Conservation (phyloP, 352 stramenopile species). For the Globisporangium carolinianum region DNA sequence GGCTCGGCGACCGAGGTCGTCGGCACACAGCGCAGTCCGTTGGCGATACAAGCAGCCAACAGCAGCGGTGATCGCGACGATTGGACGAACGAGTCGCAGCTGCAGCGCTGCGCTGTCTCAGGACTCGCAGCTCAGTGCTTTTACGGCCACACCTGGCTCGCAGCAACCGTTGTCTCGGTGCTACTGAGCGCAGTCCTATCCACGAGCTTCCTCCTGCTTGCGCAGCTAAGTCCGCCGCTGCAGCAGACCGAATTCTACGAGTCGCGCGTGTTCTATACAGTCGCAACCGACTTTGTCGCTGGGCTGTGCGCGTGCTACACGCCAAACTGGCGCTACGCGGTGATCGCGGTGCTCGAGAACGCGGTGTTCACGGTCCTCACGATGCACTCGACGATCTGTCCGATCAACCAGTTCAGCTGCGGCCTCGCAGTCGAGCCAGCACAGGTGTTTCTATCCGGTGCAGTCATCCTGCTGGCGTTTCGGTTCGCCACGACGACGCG, state of each 20-base stretch:
- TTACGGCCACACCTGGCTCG: slow-evolving; percentile 34
- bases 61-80: not conserved
- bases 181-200: slow-evolving; percentile 21
- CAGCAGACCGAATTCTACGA: slow-evolving; percentile 47
- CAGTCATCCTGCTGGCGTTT: slow-evolving; percentile 53
- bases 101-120: slow-evolving; percentile 26
- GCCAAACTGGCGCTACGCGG: slow-evolving; percentile 61
- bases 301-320: slow-evolving; percentile 45
- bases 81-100: slow-evolving; percentile 16
- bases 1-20: too few relatives aligned
- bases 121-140: slow-evolving; percentile 32
- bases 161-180: slow-evolving; percentile 30
- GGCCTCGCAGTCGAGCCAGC: slow-evolving; percentile 36
- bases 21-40: not conserved
- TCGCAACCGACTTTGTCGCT: slow-evolving; percentile 49
- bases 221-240: slow-evolving; percentile 35
- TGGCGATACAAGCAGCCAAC: too few relatives aligned
- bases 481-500: slow-evolving; percentile 15
- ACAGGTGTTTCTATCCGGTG: slow-evolving; percentile 40
- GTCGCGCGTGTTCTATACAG: slow-evolving; percentile 48
- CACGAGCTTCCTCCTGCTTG: slow-evolving; percentile 28
- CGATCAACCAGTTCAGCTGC: slow-evolving; percentile 67
- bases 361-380: slow-evolving; percentile 59
- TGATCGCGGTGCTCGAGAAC: slow-evolving; percentile 62
- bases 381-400: slow-evolving; percentile 56